A percentile compares a stretch with the other conserved stretches of the same genome.
phyloP scores from a whole-genome alignment of 139 green algal genomes.

The Chlamydomonas sp. region DNA sequence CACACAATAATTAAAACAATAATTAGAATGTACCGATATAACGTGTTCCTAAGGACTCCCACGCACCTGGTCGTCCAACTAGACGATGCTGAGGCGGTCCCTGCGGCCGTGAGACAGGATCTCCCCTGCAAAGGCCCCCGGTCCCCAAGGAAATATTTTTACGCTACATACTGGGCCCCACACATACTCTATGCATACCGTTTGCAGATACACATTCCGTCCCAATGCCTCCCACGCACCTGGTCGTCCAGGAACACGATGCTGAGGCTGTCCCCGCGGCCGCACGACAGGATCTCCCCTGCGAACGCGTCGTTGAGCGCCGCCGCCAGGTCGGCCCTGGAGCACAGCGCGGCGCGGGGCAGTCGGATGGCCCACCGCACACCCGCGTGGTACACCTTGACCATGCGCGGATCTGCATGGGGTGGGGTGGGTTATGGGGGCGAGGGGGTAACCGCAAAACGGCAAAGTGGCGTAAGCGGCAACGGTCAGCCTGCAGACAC shows the following conservation, averaged over 20 bases:
- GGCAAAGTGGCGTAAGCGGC: no score
- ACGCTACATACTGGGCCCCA: no score
- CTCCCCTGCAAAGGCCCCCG: slow-evolving; percentile 55
- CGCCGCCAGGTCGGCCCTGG: slow-evolving; percentile 59
- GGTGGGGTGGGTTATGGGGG: no score
- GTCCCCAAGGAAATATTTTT: no score
- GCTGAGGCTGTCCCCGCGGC: slow-evolving; percentile 56
- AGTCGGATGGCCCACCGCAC: slow-evolving; percentile 70
- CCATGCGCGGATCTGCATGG: slow-evolving; percentile 32
- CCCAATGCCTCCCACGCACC: background rate
- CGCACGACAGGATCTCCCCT: slow-evolving; percentile 60
- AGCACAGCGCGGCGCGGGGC: slow-evolving; percentile 41
- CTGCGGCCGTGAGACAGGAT: slow-evolving; percentile 59
- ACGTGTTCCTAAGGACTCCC: background rate
- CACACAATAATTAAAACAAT: no score
- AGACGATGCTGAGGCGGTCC: slow-evolving; percentile 59
- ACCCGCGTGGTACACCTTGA: slow-evolving; percentile 79
- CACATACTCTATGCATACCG: no score
- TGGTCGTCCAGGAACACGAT: slow-evolving; percentile 64
- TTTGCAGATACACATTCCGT: no score
- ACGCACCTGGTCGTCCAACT: slow-evolving; percentile 49
- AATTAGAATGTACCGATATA: no score
- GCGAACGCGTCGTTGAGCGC: slow-evolving; percentile 65
- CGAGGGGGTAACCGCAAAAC: no score
- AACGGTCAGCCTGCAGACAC: no score